Evolutionary conservation across 768 basidiomycete species (phyloP), one percentile per base, ranked within the genome.

Genomic region (Termitomyces sp.): DNA sequence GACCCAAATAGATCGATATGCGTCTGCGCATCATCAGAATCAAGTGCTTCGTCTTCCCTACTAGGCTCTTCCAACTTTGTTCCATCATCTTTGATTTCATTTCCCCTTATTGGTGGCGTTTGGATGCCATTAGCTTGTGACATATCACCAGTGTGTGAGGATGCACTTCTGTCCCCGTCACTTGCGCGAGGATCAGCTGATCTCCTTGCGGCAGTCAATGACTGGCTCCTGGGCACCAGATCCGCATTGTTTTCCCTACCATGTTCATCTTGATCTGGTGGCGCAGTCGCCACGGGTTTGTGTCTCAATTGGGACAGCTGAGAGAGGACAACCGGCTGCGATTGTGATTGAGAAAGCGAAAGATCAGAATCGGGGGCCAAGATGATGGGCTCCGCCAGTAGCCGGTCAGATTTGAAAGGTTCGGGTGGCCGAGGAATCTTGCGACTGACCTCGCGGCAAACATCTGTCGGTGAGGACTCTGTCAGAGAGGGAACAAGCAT

Each of bases 311-410:
- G 49, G 14, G 63, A 61, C 5, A 65, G 44, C 49, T 66, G 59
- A 2, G 63, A 66, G 5, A 66, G 57, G 14, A 61, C 28, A 21
- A 62, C 59, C 12, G 47, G 56, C 39, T 63, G 64, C 39, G 64
- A 67, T 28, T 66, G 63, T 63, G 35, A 66, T 52, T 72, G 68
- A 10, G 68, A 66, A 34, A 64, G 70, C 1, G 80, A 83, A 1
- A 76, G 73, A 60, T 85, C 82, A 10, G 83, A 82, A 62, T 83
- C 79, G 3, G 82, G 81, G 8, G 75, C 83, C 23, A 84, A 65
- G n/a, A 84, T 72, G 17, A 70, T 73, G 30, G 66, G 72, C 23
- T 73, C 77, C 45, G 64, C 62, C 52, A 58, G 49, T 50, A 56
- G 66, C 64, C 37, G 72, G 65, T 43, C 42, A n/a, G 57, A 54